A percentile compares a stretch with the other conserved stretches of the same genome.
Evolutionary conservation across 176 grass and related monocot species (phyloP).

Genomic region (Secale cereale): DNA sequence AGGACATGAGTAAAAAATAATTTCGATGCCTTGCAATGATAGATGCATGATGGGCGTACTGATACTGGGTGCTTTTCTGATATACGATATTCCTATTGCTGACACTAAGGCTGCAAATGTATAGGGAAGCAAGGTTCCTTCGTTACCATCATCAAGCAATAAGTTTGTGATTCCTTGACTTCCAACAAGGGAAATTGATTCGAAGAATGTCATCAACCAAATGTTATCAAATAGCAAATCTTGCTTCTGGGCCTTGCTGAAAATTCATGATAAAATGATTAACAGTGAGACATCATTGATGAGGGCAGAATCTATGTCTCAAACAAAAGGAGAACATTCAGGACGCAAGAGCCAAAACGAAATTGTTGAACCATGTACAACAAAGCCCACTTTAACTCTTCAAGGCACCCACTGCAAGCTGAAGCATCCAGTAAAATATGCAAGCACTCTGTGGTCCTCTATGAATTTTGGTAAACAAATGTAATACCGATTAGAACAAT

Average conservation of each 20-base stretch:
- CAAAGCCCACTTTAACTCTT: conserved; percentile 55
- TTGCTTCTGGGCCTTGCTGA: conserved; percentile 88
- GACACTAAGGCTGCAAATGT: conserved; percentile 58
- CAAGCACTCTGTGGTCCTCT: conserved; percentile 67
- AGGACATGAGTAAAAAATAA: conserved; percentile 90
- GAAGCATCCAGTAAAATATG: conserved; percentile 71
- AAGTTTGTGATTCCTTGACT: too few species aligned
- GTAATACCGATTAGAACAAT: background rate
- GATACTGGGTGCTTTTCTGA: conserved; percentile 64
- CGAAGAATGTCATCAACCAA: conserved; percentile 88
- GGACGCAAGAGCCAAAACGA: conserved; percentile 60
- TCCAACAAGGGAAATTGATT: too few species aligned
- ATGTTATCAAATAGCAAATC: conserved; percentile 75
- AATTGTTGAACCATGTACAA: conserved; percentile 65
- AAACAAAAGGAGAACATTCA: conserved; percentile 90
- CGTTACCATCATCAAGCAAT: conserved; percentile 36
- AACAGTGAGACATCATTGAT: background rate
- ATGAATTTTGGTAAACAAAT: conserved; percentile 23
- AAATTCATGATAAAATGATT: conserved; percentile 43
- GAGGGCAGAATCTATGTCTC: conserved; percentile 57
- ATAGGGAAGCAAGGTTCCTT: conserved; percentile 47
- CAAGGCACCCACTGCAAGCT: too few species aligned
- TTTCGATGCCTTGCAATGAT: conserved; percentile 79
- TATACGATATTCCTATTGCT: conserved; percentile 51
- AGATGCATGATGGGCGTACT: conserved; percentile 50